Percentiles rank a stretch among this genome's conserved stretches.
Evolutionary conservation across 2,329 filamentous ascomycete species (phyloP).

Genomic region (Ophiostoma montium): DNA sequence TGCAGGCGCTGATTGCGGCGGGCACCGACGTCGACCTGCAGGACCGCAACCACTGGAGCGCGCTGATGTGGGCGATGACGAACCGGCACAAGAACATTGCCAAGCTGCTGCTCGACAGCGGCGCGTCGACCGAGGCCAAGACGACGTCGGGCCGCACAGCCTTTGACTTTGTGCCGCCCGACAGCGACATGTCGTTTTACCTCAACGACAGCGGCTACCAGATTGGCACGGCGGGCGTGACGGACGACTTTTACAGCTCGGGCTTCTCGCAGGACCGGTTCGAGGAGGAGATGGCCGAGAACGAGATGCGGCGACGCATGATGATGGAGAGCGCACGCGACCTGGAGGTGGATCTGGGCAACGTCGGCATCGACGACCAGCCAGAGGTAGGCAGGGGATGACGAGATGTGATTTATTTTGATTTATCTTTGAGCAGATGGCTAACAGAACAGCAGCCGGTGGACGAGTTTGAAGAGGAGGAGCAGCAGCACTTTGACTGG

Average conservation of each 20-base stretch:
- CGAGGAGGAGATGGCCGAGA: conserved; percentile 94
- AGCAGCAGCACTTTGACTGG: conserved; percentile 93
- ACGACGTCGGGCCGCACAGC: conserved; percentile 88
- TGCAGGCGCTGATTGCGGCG: conserved; percentile 67
- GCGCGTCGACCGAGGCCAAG: conserved; percentile 89
- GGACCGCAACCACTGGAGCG: conserved; percentile 93
- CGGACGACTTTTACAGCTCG: conserved; percentile 85
- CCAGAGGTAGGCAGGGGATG: conserved; percentile 50
- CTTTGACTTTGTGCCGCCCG: conserved; percentile 87
- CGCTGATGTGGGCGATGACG: conserved; percentile 99
- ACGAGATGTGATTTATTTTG: conserved; percentile 6
- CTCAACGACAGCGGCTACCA: conserved; percentile 87
- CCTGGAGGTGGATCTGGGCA: conserved; percentile 88
- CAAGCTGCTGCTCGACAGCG: conserved; percentile 81
- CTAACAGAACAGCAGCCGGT: conserved; percentile 31
- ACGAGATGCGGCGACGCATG: conserved; percentile 88
- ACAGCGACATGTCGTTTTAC: conserved; percentile 94
- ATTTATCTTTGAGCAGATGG: conserved; percentile 7
- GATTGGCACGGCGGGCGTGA: conserved; percentile 65
- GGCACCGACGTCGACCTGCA: conserved; percentile 85
- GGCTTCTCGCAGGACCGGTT: conserved; percentile 89
- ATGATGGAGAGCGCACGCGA: conserved; percentile 99
- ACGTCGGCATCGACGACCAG: conserved; percentile 88
- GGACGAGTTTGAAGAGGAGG: conserved; percentile 66
- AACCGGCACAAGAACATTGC: conserved; percentile 94